These are phyloP conservation scores for Penicillium freii DNA, from an alignment of 2,329 filamentous ascomycete species.

Conservation along the genomic window DNA sequence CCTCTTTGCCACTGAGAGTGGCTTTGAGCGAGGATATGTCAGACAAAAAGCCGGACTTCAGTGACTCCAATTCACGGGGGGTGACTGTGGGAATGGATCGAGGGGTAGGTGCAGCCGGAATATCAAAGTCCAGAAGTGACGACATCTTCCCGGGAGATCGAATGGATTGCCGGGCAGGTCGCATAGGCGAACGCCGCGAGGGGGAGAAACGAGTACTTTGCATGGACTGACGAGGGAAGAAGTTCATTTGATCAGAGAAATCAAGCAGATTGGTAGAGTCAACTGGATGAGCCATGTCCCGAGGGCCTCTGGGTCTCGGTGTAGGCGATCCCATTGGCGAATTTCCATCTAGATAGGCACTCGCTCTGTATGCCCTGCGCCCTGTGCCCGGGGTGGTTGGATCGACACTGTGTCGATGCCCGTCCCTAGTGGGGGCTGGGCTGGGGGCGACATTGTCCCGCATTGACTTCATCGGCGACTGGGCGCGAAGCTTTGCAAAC, in stretches of 20 bases:
- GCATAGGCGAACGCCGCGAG: slow-evolving; percentile 46
- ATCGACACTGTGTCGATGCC: slow-evolving; percentile 19
- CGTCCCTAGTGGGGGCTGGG: slow-evolving; percentile 33
- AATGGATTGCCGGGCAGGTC: slow-evolving; percentile 37
- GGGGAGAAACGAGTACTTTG: slow-evolving; percentile 39
- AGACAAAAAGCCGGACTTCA: slow-evolving; percentile 87
- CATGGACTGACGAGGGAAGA: slow-evolving; percentile 51
- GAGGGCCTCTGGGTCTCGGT: slow-evolving; percentile 50
- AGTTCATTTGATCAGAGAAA: slow-evolving; percentile 76
- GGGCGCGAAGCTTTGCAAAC: slow-evolving; percentile 67
- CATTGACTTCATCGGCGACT: slow-evolving; percentile 57
- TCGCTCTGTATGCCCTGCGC: slow-evolving; percentile 36
- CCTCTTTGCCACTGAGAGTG: slow-evolving; percentile 86
- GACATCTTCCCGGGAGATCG: slow-evolving; percentile 51
- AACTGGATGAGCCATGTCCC: slow-evolving; percentile 43
- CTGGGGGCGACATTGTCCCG: slow-evolving; percentile 41
- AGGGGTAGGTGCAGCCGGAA: slow-evolving; percentile 89
- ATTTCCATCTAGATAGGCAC: slow-evolving; percentile 34
- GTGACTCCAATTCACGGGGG: slow-evolving; percentile 83
- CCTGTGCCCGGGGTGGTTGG: slow-evolving; percentile 50
- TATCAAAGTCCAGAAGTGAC: slow-evolving; percentile 83
- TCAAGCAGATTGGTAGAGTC: slow-evolving; percentile 80
- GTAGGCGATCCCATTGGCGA: slow-evolving; percentile 43
- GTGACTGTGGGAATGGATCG: slow-evolving; percentile 88
- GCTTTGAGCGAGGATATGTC: slow-evolving; percentile 94